phyloP scores from a whole-genome alignment of 2,329 filamentous ascomycete genomes.

The Penicillium sp. region DNA sequence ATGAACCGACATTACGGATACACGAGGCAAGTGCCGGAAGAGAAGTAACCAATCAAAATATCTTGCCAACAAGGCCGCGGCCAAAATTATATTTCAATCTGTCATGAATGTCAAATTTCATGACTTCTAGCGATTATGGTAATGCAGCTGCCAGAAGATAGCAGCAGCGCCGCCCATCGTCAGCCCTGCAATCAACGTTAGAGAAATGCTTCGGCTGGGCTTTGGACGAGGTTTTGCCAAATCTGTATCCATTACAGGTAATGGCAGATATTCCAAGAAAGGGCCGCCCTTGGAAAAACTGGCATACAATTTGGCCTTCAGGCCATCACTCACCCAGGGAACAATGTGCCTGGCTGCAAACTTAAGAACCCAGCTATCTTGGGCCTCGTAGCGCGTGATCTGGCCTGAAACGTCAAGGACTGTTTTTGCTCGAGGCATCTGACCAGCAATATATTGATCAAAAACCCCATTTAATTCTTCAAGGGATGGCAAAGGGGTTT shows the following conservation, averaged over 20 bases:
- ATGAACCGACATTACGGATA: too few relatives aligned
- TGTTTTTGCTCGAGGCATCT: constrained; percentile 19
- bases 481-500: constrained; percentile 12
- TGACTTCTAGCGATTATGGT: neutral
- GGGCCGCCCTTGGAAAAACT: constrained; percentile 8
- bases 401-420: constrained; percentile 20
- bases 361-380: constrained; percentile 23
- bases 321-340: constrained; percentile 10
- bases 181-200: neutral
- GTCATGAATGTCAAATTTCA: too few relatives aligned
- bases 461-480: constrained; percentile 18
- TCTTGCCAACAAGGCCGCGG: too few relatives aligned
- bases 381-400: constrained; percentile 25
- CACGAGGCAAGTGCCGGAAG: too few relatives aligned
- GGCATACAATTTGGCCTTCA: constrained; percentile 12
- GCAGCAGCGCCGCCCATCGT: neutral
- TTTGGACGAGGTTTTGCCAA: neutral
- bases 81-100: too few relatives aligned
- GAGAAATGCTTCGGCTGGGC: neutral
- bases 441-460: constrained; percentile 18
- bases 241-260: neutral
- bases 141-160: neutral
- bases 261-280: constrained; percentile 9
- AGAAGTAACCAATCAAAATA: too few relatives aligned
- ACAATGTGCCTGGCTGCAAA: constrained; percentile 13